Evolutionary conservation across 306 rosid species (phyloP).

Genomic region (Vigna radiata): DNA sequence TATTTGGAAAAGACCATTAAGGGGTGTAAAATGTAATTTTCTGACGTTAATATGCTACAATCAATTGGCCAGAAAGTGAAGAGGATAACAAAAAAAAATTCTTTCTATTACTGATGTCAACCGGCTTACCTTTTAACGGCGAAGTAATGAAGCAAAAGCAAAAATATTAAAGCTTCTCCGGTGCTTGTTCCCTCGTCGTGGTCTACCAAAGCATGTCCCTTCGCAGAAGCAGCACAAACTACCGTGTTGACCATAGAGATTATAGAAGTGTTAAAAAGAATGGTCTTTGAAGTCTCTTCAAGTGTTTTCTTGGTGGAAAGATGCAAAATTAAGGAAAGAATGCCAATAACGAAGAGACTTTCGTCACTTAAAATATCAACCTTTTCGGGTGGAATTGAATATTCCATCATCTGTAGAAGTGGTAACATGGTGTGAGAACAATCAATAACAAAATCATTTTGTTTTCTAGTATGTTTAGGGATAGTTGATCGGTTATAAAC

Average conservation of each 20-base stretch:
- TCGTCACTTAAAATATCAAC: conserved; percentile 58
- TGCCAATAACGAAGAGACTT: conserved; percentile 63
- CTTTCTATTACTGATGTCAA: conserved; percentile 26
- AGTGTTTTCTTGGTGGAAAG: conserved; percentile 70
- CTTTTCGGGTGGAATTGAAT: conserved; percentile 49
- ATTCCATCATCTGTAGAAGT: conserved; percentile 68
- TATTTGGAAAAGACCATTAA: neutral
- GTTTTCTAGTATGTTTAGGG: conserved; percentile 8
- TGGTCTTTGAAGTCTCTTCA: conserved; percentile 73
- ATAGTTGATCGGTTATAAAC: neutral
- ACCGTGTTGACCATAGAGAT: conserved; percentile 57
- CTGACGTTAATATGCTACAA: neutral
- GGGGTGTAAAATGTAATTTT: conserved; percentile 20
- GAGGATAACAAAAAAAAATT: neutral
- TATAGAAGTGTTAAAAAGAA: conserved; percentile 65
- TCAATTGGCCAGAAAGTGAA: conserved; percentile 8
- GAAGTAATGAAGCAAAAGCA: conserved; percentile 75
- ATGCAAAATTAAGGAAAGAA: conserved; percentile 76
- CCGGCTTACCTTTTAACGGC: conserved; percentile 66
- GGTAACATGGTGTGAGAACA: conserved; percentile 45
- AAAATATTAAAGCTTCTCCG: conserved; percentile 61
- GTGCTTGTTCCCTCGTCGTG: conserved; percentile 66
- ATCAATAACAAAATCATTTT: conserved; percentile 13
- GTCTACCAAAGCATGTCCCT: conserved; percentile 86
- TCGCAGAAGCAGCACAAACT: conserved; percentile 62